phyloP scores from a whole-genome alignment of 352 stramenopile species.

The Phytophthora cajani region DNA sequence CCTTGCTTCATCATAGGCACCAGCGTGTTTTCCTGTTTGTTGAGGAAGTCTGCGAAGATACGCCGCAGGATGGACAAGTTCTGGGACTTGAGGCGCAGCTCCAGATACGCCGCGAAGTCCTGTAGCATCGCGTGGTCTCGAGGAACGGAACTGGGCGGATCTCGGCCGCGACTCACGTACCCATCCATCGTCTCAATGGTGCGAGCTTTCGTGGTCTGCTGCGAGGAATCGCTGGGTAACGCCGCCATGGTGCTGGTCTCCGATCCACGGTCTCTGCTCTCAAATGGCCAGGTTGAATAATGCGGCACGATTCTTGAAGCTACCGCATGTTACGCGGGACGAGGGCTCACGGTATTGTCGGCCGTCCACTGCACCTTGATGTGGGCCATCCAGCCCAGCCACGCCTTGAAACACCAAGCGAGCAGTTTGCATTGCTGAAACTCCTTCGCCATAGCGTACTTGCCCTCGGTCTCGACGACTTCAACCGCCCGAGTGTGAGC shows the following conservation, averaged over 20 bases:
- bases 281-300: no score
- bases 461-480: slow-evolving; percentile 46
- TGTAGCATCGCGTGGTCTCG: slow-evolving; percentile 52
- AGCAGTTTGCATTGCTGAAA: slow-evolving; percentile 47
- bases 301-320: no score
- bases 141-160: slow-evolving; percentile 30
- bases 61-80: slow-evolving; percentile 61
- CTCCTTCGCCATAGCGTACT: slow-evolving; percentile 55
- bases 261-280: no score
- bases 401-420: slow-evolving; percentile 8
- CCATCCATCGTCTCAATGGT: slow-evolving; percentile 40
- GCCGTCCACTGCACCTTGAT: no score
- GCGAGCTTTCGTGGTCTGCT: slow-evolving; percentile 1
- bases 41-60: slow-evolving; percentile 63
- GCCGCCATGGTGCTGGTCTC: not conserved
- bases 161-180: slow-evolving; percentile 37
- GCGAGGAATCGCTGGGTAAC: not conserved
- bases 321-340: no score
- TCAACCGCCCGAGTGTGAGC: slow-evolving; percentile 11
- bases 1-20: slow-evolving; percentile 41
- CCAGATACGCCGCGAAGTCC: slow-evolving; percentile 62
- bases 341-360: no score
- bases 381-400: no score
- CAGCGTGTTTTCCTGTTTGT: slow-evolving; percentile 54
- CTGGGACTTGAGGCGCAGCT: slow-evolving; percentile 50